Percentiles rank a stretch among this genome's conserved stretches.
phyloP scores from a whole-genome alignment of 352 stramenopile genomes.

The Phytophthora tubulina region DNA sequence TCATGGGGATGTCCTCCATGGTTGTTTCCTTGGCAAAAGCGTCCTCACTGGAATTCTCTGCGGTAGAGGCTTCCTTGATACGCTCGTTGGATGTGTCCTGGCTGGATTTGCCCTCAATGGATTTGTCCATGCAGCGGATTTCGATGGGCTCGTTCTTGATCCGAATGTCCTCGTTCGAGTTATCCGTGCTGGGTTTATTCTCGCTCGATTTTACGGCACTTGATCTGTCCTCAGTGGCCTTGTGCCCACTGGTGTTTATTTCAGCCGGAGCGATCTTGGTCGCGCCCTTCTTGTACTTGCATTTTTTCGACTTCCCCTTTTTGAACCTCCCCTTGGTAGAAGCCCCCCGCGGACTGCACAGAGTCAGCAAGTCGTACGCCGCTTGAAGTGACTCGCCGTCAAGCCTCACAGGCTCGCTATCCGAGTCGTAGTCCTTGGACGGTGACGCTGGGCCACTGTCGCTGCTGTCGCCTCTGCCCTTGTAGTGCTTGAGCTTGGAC shows the following conservation, averaged over 20 bases:
- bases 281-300: neutral
- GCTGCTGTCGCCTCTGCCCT: constrained; percentile 21
- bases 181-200: neutral
- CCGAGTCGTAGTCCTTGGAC: constrained; percentile 30
- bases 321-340: constrained; percentile 23
- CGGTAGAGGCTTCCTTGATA: neutral
- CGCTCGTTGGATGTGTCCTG: neutral
- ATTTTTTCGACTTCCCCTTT: constrained; percentile 17
- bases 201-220: neutral
- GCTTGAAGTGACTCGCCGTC: constrained; percentile 78
- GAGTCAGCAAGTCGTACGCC: constrained; percentile 73
- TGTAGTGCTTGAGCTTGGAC: constrained; percentile 64
- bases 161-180: neutral
- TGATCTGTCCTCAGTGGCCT: neutral
- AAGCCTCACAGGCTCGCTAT: constrained; percentile 49
- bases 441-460: constrained; percentile 30
- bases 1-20: neutral
- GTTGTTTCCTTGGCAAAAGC: neutral
- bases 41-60: neutral
- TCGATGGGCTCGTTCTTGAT: constrained; percentile 8
- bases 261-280: neutral
- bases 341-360: constrained; percentile 44
- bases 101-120: constrained; percentile 8
- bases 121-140: neutral
- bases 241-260: neutral